These are phyloP conservation scores for Tricholoma saponaceum DNA, from an alignment of 768 basidiomycete genomes.

Conservation along the genomic window DNA sequence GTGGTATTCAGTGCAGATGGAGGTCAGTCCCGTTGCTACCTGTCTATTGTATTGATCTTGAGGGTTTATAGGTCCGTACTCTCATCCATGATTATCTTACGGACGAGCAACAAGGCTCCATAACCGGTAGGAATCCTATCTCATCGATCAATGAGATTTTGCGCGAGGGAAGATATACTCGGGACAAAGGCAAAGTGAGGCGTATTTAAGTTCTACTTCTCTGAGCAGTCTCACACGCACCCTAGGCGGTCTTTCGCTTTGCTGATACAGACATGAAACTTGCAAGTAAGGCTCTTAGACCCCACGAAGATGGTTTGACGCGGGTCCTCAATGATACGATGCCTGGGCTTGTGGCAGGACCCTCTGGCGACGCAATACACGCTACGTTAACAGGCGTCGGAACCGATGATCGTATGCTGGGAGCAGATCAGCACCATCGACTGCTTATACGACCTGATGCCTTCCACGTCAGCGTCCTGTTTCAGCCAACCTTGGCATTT, in stretches of 20 bases:
- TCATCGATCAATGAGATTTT: constrained; percentile 93
- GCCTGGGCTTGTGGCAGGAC: constrained; percentile 83
- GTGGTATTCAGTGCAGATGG: constrained; percentile 84
- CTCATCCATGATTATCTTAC: constrained; percentile 86
- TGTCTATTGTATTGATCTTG: background rate
- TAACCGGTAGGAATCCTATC: constrained; percentile 81
- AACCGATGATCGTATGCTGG: constrained; percentile 70
- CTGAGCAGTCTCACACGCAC: background rate
- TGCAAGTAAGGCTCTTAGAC: constrained; percentile 60
- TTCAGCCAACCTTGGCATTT: constrained; percentile 89
- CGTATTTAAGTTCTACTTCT: background rate
- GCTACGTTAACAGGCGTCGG: constrained; percentile 55
- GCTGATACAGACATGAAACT: constrained; percentile 82
- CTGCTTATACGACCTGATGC: constrained; percentile 86
- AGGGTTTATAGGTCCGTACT: constrained; percentile 62
- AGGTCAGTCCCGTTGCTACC: constrained; percentile 49
- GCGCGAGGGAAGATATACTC: constrained; percentile 71
- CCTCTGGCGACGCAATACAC: constrained; percentile 60
- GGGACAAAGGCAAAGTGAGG: constrained; percentile 76
- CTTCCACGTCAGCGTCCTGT: constrained; percentile 92
- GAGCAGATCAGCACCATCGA: constrained; percentile 76
- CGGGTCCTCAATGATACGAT: constrained; percentile 84
- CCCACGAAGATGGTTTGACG: constrained; percentile 82
- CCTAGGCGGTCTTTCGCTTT: constrained; percentile 85
- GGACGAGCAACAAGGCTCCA: constrained; percentile 82